Base-by-base conservation (phyloP, 257 asterid genomes). In the Lycium ferocissimum region DNA sequence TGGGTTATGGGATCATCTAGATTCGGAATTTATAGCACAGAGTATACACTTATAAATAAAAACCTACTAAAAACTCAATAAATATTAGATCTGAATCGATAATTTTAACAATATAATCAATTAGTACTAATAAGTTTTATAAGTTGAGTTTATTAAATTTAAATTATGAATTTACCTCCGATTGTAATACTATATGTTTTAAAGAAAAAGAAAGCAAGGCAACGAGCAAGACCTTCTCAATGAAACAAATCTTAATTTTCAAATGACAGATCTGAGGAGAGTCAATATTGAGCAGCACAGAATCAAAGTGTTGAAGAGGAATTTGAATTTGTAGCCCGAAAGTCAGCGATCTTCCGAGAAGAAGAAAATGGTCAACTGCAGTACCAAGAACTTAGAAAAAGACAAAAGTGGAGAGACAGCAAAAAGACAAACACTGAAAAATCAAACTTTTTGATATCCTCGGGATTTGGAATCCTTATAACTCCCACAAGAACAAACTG, bases 401-500 rank as follows among this genome's bases (percentile, higher is more conserved):
- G 62, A 49, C 57, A 43, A 14, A 26, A 26, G 0, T 47, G 1
- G 22, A 47, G 37, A 87, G 38, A 86, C 83, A 73, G 66, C 84
- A 17, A 88, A 89, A 89, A 88, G 84, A 62, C 49, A 56, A 22
- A 73, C 35, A 38, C 67, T 86, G 57, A 49, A 65, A 84, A 38
- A 18, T 56, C 35, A 33, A 49, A 86, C 9, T 12, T 4, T 58
- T 40, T 40, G 3, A 40, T 84, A 69, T 89, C 93, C 95, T 94
- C 93, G 98, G 94, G 92, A 92, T 73, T 91, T 84, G 92, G 89
- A 86, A 26, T 4, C 85, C 26, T 22, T 59, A 17, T 59, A 59
- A n/a, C 33, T 59, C 35, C 66, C 12, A 59, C 26, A 18, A 40
- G 14, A 59, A 59, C 66, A 59, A 49, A 43, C 35, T 43, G 56